Evolutionary conservation across 257 asterid species (phyloP).

Genomic region (Paulownia fortunei): DNA sequence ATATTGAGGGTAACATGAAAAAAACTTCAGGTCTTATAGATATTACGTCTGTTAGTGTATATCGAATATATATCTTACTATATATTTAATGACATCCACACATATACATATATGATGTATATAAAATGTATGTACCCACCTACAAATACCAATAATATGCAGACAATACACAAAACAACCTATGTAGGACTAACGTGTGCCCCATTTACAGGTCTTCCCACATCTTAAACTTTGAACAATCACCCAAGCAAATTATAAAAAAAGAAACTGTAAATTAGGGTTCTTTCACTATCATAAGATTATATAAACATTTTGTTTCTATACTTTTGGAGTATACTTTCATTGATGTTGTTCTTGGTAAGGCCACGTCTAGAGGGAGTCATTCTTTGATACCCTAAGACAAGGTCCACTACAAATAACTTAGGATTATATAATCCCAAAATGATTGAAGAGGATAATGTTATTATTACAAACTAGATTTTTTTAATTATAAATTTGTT

Average conservation of each 20-base stretch:
- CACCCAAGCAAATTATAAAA: not conserved
- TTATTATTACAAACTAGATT: conserved; percentile 3
- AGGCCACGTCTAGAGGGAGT: not conserved
- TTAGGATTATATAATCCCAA: conserved; percentile 4
- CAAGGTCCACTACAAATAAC: not conserved
- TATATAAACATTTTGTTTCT: not conserved
- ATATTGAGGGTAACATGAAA: no score
- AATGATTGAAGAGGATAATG: conserved; percentile 32
- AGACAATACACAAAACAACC: not conserved
- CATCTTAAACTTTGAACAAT: not conserved
- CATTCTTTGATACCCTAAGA: conserved; percentile 11
- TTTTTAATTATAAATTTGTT: not conserved
- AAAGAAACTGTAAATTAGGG: conserved; percentile 1
- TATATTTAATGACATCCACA: no score
- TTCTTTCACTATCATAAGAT: conserved; percentile 27
- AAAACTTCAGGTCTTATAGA: no score
- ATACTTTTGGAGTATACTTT: conserved; percentile 13
- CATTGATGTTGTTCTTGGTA: not conserved
- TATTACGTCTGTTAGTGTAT: no score
- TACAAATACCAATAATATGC: not conserved
- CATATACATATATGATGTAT: no score
- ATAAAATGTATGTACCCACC: no score
- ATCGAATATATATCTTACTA: no score
- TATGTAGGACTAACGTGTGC: not conserved
- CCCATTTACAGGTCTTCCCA: conserved; percentile 23